Percentiles rank a stretch among this genome's conserved stretches.
Conservation (phyloP, 805 yeast genomes). For the Saccharomycopsis babjevae region DNA sequence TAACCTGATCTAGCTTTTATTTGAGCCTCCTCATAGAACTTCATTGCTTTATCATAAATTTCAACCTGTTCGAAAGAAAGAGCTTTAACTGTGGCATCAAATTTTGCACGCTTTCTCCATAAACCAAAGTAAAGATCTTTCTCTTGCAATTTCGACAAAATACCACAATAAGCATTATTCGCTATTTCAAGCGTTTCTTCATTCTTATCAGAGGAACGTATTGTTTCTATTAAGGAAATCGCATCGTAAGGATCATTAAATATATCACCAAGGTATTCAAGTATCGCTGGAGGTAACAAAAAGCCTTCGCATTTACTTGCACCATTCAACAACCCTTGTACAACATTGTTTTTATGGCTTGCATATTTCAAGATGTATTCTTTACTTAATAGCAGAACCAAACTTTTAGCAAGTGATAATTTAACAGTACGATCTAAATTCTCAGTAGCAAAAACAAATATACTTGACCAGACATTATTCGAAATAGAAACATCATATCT, state of each 20-base stretch:
- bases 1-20: constrained; percentile 94
- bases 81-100: constrained; percentile 85
- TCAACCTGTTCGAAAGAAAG: constrained; percentile 92
- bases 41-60: constrained; percentile 87
- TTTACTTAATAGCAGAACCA: constrained; percentile 71
- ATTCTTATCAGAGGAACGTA: constrained; percentile 21
- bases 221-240: constrained; percentile 70
- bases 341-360: constrained; percentile 76
- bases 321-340: constrained; percentile 76
- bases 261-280: constrained; percentile 77
- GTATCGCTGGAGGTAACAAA: constrained; percentile 87
- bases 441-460: constrained; percentile 73
- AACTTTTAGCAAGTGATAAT: constrained; percentile 71
- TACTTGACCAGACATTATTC: constrained; percentile 69
- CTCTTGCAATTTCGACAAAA: constrained; percentile 81
- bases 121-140: constrained; percentile 95
- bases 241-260: constrained; percentile 90
- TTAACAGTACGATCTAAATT: constrained; percentile 45
- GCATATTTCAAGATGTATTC: constrained; percentile 91
- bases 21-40: constrained; percentile 91
- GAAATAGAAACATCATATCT: constrained; percentile 72
- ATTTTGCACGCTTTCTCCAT: constrained; percentile 94
- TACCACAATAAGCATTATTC: constrained; percentile 81
- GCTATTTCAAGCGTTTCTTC: constrained; percentile 56
- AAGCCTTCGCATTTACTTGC: constrained; percentile 61